Percentiles rank a stretch among this genome's conserved stretches.
Evolutionary conservation across 2,329 filamentous ascomycete species (phyloP).

Genomic region (Chaetomiaceae sp.): DNA sequence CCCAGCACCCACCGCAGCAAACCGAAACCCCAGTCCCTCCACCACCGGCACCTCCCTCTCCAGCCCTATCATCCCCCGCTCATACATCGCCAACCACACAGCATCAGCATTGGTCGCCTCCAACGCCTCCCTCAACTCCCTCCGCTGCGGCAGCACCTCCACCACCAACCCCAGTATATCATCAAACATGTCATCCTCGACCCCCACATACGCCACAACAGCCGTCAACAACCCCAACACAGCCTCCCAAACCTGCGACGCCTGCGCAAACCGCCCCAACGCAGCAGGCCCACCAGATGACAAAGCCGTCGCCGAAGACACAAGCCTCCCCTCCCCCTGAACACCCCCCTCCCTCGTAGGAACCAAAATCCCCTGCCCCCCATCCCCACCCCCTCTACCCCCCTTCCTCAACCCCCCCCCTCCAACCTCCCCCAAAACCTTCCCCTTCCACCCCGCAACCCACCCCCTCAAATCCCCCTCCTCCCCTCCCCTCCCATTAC

Average conservation of each 20-base stretch:
- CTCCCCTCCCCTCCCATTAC: slow-evolving; percentile 47
- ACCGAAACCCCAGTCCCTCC: slow-evolving; percentile 40
- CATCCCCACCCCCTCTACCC: neutral
- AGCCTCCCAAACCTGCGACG: slow-evolving; percentile 60
- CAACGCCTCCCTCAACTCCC: slow-evolving; percentile 51
- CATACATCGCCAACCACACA: slow-evolving; percentile 64
- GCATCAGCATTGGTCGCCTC: slow-evolving; percentile 66
- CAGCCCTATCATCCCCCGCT: slow-evolving; percentile 39
- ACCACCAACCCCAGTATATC: slow-evolving; percentile 61
- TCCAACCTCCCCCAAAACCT: neutral
- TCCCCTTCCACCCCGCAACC: slow-evolving; percentile 9
- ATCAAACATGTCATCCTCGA: slow-evolving; percentile 68
- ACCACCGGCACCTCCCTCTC: slow-evolving; percentile 35
- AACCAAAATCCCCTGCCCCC: slow-evolving; percentile 16
- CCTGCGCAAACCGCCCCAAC: slow-evolving; percentile 56
- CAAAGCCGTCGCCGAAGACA: neutral
- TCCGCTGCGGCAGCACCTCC: slow-evolving; percentile 41
- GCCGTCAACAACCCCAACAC: slow-evolving; percentile 54
- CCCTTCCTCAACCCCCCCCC: neutral
- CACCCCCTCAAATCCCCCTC: slow-evolving; percentile 39
- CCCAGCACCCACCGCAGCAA: slow-evolving; percentile 28
- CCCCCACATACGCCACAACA: slow-evolving; percentile 56
- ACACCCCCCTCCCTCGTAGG: slow-evolving; percentile 8
- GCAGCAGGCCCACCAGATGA: slow-evolving; percentile 31
- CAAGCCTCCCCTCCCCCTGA: neutral